Evolutionary conservation across 495 filamentous ascomycete genomes (phyloP), one percentile per base, ranked within the genome.

Genomic region (Hypoxylon subgilvum): DNA sequence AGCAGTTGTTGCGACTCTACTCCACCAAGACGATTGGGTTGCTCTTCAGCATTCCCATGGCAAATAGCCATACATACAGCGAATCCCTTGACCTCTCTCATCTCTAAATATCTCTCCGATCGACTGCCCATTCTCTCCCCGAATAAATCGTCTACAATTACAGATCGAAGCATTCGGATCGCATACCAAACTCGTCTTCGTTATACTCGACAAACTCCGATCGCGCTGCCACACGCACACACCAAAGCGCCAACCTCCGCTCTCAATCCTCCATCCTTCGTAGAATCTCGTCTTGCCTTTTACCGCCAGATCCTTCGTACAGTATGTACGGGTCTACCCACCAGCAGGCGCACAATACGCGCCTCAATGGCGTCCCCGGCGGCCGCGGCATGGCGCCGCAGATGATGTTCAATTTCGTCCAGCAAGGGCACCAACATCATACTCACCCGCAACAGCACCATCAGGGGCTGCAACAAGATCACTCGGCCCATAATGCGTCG

Each of bases 261-360:
- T n/a, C n/a, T n/a, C n/a, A n/a, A n/a, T n/a, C n/a, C n/a, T n/a
- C n/a, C n/a, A n/a, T n/a, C n/a, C n/a, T n/a, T n/a, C n/a, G n/a
- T n/a, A n/a, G n/a, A n/a, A 17, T 5, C 16, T 17, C 7, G 23
- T 38, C 47, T 13, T 35, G 12, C 23, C 17, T 28, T 30, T 28
- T 10, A 38, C 19, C 53, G 13, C 52, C 13, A 12, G 16, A 35
- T n/a, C 38, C 30, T 30, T 16, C 43, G n/a, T 54, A 53, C 82
- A 78, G 78, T 65, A 96, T 96, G 91, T 96, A 88, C 77, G 84
- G 81, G 59, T 89, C 92, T 66, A 81, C 80, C 31, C 90, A 92
- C 63, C 88, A 92, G 69, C 85, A 87, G 72, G 85, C 84, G 60
- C 91, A 93, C 72, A 88, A 91, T 80, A 82, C 87, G 63, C 82